phyloP scores from a whole-genome alignment of 768 basidiomycete species.

The Daedaleopsis sinensis region DNA sequence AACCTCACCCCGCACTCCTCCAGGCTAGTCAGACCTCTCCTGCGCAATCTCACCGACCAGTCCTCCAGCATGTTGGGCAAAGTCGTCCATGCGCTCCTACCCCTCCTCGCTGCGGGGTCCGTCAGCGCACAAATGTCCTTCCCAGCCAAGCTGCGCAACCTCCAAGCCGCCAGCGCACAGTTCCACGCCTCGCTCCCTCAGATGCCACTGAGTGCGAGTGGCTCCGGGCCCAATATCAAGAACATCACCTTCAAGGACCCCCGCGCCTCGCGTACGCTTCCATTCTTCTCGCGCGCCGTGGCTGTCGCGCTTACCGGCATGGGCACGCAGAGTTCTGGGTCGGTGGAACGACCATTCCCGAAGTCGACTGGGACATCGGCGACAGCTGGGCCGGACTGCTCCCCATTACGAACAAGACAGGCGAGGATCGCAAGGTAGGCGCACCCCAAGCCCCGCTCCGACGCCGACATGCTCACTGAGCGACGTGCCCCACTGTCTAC shows the following conservation, averaged over 20 bases:
- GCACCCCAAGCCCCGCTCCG: neutral
- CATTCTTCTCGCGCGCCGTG: neutral
- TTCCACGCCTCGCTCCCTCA: conserved; percentile 25
- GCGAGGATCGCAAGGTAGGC: conserved; percentile 80
- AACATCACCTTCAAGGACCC: conserved; percentile 77
- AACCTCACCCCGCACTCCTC: neutral
- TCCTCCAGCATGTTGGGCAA: neutral
- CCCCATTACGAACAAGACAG: conserved; percentile 60
- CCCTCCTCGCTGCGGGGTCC: conserved; percentile 1
- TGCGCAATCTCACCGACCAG: neutral
- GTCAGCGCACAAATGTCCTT: conserved; percentile 16
- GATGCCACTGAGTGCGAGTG: conserved; percentile 1
- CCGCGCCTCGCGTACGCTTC: conserved; percentile 53
- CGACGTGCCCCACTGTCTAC: neutral
- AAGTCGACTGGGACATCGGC: conserved; percentile 73
- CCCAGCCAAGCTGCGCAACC: conserved; percentile 48
- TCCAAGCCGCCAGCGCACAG: conserved; percentile 49
- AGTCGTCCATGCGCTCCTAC: conserved; percentile 1
- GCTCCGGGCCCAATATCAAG: conserved; percentile 35
- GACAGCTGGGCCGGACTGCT: conserved; percentile 76
- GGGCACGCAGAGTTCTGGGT: conserved; percentile 65
- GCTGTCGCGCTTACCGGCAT: neutral
- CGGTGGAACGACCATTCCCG: conserved; percentile 63
- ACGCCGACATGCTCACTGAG: neutral
- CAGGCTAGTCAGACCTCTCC: neutral